Evolutionary conservation across 306 rosid species (phyloP), one percentile per base, ranked within the genome.

Genomic region (Trifolium dubium): DNA sequence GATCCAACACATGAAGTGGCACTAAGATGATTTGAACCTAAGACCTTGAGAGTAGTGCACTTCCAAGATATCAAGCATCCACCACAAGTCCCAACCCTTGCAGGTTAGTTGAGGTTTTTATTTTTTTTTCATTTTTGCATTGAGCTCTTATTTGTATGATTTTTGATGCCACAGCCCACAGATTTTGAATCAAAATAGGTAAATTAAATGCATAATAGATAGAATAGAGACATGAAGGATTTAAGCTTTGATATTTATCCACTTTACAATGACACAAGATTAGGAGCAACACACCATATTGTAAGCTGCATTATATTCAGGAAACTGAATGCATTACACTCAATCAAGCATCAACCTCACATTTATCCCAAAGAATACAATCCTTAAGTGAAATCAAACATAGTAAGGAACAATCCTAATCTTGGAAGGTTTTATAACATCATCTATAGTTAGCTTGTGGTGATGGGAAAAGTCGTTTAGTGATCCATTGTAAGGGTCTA

Each of bases 401-500:
- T 54, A 73, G 53, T 61, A 63, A 76, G 75, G 44, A 63, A 77
- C 74, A 47, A 74, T 31, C 68, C 72, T 47, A 68, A 61, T 75
- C 56, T 54, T 40, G 66, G 35, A 54, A 70, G 56, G 17, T 59
- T 72, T 55, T 59, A 44, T 67, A 18, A 34, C 78, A 66, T 85
- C 88, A 85, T 83, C 87, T 82, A 71, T 69, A 85, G 77, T 77
- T 78, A 49, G 88, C 89, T 72, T 83, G 86, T 31, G 94, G 86
- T 11, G 94, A 69, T 29, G 89, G 87, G 69, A 86, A 95, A 13
- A 95, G 60, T 23, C 84, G 85, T 79, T 90, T 88, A 5, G 82
- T 55, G 69, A 90, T 67, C 99, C 99, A 92, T 46, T 90, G 98
- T 2, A 88, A 13, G 4, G 98, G 99, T 81, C 89, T 82, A 35